Evolutionary conservation across 306 rosid genomes (phyloP).

Genomic region (Clitoria ternatea): DNA sequence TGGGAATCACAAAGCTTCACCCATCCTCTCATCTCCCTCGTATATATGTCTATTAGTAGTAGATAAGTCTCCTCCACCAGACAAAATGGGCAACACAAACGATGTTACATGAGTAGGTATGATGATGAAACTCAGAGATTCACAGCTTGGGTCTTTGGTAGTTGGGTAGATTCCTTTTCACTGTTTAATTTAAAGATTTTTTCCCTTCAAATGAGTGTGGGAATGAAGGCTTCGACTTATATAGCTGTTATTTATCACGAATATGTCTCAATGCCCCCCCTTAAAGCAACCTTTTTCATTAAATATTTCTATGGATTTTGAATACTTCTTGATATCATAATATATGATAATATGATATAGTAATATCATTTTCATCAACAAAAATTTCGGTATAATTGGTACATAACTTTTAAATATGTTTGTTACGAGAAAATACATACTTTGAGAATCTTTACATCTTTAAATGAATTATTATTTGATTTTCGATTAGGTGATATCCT

Average conservation of each 20-base stretch:
- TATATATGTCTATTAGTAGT: not conserved
- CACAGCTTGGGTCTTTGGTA: conserved; percentile 12
- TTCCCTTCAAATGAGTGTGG: not conserved
- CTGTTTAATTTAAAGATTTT: not conserved
- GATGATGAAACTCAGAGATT: not conserved
- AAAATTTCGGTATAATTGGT: too few species aligned
- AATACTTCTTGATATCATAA: too few species aligned
- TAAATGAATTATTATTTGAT: too few species aligned
- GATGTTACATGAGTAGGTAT: conserved; percentile 20
- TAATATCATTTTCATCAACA: too few species aligned
- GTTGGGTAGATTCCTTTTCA: not conserved
- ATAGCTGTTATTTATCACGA: not conserved
- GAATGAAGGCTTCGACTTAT: not conserved
- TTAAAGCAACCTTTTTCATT: not conserved
- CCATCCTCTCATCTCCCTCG: not conserved
- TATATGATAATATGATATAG: too few species aligned
- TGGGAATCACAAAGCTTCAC: not conserved
- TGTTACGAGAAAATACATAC: too few species aligned
- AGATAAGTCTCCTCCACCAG: conserved; percentile 16
- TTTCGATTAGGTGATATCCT: too few species aligned
- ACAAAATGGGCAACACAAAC: conserved; percentile 22
- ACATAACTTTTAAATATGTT: too few species aligned
- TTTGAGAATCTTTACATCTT: too few species aligned
- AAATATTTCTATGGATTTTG: too few species aligned
- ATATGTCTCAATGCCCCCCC: conserved; percentile 11